Conservation (phyloP, 345 rosid species). For the Melaleuca alternifolia region DNA sequence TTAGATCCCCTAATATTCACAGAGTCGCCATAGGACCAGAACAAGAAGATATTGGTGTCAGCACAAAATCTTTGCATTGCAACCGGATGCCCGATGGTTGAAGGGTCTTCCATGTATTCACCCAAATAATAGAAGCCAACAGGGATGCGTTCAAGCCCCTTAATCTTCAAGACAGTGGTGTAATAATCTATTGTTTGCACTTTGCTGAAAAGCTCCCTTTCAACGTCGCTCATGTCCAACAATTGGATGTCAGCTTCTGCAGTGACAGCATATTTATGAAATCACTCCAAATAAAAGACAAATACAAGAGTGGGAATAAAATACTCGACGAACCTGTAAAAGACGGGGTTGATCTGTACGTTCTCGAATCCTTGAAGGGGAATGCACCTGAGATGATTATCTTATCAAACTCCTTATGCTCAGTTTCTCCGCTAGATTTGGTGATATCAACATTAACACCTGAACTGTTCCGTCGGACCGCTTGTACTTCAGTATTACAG, state of each 20-base stretch:
- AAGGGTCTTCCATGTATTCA: conserved; percentile 61
- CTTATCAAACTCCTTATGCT: conserved; percentile 43
- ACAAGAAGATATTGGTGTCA: conserved; percentile 53
- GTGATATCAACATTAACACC: conserved; percentile 24
- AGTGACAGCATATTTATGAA: not conserved
- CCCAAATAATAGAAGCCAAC: conserved; percentile 53
- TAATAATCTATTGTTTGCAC: conserved; percentile 57
- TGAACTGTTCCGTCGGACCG: conserved; percentile 24
- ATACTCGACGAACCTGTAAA: conserved; percentile 20
- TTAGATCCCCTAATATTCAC: conserved; percentile 24
- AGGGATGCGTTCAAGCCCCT: conserved; percentile 47
- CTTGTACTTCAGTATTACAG: conserved; percentile 34
- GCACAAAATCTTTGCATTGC: conserved; percentile 64
- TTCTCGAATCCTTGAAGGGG: conserved; percentile 33
- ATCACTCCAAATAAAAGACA: not conserved
- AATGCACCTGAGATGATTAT: conserved; percentile 48
- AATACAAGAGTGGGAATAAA: not conserved
- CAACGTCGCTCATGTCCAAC: conserved; percentile 40
- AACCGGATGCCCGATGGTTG: conserved; percentile 51
- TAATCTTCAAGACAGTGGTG: conserved; percentile 48
- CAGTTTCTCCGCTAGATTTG: conserved; percentile 18
- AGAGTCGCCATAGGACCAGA: conserved; percentile 61
- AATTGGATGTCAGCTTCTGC: conserved; percentile 33
- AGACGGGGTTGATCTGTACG: conserved; percentile 31
- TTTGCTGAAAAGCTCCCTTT: conserved; percentile 44